Evolutionary conservation across 176 grass and related monocot genomes (phyloP), one percentile per base, ranked within the genome.

Genomic region (Triticum turgidum): DNA sequence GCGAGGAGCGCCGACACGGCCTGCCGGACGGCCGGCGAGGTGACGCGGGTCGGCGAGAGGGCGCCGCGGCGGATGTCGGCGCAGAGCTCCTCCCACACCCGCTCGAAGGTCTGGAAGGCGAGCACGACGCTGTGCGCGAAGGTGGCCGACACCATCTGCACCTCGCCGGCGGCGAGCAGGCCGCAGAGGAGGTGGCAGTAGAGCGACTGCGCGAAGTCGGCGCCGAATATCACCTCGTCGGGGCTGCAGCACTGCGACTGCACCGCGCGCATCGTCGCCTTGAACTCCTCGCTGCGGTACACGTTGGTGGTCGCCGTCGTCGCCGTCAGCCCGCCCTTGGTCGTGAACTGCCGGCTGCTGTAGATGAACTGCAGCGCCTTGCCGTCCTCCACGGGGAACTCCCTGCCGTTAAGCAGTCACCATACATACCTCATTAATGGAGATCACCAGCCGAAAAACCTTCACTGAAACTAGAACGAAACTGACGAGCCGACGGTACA

Each of bases 181-280:
- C 95, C 95, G 67, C 93, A 95, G 4, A 98, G 79, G 65, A 98
- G 93, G 89, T 98, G 95, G 88, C 96, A 98, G 85, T 98, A 98
- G 67, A 98, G 83, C 62, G 96, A 93, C 74, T 97, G 89, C 13
- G 68, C 44, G 88, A 97, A 95, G 86, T 97, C 92, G 12, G 89
- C 65, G 30, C 88, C 88, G 87, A 98, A 98, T 80, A 98, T 81
- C 9, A 98, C 93, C 24, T 88, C 96, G 13, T 90, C 86, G 6
- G 96, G 96, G 79, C 89, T 95, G 77, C 91, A 93, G 45, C 71
- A 89, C 52, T 93, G 87, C 15, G 93, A 95, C 66, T 90, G 88
- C 89, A 95, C 92, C 73, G 88, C 87, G 17, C 88, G 79, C 93
- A 98, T 92, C 4, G 91, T 92, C 6, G 76, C 54, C 89, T 92